Evolutionary conservation across 2,329 filamentous ascomycete species (phyloP), one percentile per base, ranked within the genome.

Genomic region (Mycosphaerella arachidis): DNA sequence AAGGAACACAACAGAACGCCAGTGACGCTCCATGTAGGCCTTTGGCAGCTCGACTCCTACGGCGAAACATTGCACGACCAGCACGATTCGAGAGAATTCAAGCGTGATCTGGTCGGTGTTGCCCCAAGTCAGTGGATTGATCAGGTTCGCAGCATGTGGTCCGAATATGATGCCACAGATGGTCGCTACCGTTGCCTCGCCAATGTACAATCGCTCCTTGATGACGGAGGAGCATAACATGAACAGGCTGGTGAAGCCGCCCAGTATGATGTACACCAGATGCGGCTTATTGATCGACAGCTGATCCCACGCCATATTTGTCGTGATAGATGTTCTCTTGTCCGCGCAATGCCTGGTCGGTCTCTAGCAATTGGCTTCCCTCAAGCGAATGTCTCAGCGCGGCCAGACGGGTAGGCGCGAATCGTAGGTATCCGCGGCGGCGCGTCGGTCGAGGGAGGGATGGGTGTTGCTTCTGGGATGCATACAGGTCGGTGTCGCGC

Each of bases 211-310:
- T 75, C 90, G 90, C 82, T 99, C 94, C 81, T 99, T 99, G 79
- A 99, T 96, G 72, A 97, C 87, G 57, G 95, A 91, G 61, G 94
- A 99, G 76, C 92, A 96, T 61, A 99, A 82, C 94, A 99, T 99
- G 80, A 99, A 99, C 70, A 99, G 81, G 62, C 89, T 92, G 68
- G 94, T 99, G 80, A 99, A 99, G 75, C 93, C 94, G 71, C 94
- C 94, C 58, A 99, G 82, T 77, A 99, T 97, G 78, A 97, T 91
- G 78, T 99, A 99, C 66, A 96, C 94, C 90, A 97, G 77, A 82
- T 99, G 94, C 71, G 94, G 91, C 81, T 88, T 90, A 78, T 95
- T 97, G 79, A 97, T 87, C 63, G 87, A 86, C 56, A 93, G 82
- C 40, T 57, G 58, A 33, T 54, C 51, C 65, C 66, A 68, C 31